A percentile compares a stretch with the other conserved stretches of the same genome.
These are phyloP conservation scores for Penicillium bialowiezense DNA, from an alignment of 495 filamentous ascomycete species.

Conservation along the genomic window DNA sequence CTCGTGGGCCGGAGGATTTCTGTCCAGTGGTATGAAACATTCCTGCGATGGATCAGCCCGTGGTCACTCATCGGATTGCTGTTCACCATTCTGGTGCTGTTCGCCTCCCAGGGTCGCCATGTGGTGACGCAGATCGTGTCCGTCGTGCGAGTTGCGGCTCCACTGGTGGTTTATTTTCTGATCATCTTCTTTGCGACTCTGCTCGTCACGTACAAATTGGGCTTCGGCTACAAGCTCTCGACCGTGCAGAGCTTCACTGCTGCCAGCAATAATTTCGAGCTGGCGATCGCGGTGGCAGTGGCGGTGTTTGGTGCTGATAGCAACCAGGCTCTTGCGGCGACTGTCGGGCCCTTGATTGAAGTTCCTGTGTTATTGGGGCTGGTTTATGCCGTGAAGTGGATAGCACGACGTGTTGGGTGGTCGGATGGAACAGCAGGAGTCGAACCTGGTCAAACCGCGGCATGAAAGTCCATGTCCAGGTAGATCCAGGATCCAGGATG, in stretches of 20 bases:
- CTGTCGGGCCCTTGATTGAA: slow-evolving; percentile 88
- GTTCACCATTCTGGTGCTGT: slow-evolving; percentile 83
- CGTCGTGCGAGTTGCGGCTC: slow-evolving; percentile 75
- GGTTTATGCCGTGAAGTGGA: slow-evolving; percentile 68
- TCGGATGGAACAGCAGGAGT: too few relatives aligned
- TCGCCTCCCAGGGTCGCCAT: slow-evolving; percentile 74
- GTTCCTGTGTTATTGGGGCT: slow-evolving; percentile 80
- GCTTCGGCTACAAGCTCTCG: slow-evolving; percentile 70
- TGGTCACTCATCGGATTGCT: slow-evolving; percentile 81
- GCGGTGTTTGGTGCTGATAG: slow-evolving; percentile 77
- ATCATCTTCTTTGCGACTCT: slow-evolving; percentile 72
- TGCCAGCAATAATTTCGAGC: slow-evolving; percentile 93
- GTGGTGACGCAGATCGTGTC: slow-evolving; percentile 83
- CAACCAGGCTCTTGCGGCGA: slow-evolving; percentile 84
- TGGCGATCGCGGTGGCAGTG: slow-evolving; percentile 89
- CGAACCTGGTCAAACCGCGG: too few relatives aligned
- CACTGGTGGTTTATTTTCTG: slow-evolving; percentile 75
- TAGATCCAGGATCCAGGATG: too few relatives aligned
- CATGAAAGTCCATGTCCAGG: too few relatives aligned
- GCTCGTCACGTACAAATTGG: slow-evolving; percentile 50
- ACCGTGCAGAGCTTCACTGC: slow-evolving; percentile 90
- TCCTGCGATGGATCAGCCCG: slow-evolving; percentile 66
- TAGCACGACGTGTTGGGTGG: slow-evolving; percentile 19
- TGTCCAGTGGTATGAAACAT: slow-evolving; percentile 62
- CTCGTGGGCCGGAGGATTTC: slow-evolving; percentile 54